phyloP scores from a whole-genome alignment of 2,329 filamentous ascomycete species.

The Ophiocordyceps polyrhachis-furcata region DNA sequence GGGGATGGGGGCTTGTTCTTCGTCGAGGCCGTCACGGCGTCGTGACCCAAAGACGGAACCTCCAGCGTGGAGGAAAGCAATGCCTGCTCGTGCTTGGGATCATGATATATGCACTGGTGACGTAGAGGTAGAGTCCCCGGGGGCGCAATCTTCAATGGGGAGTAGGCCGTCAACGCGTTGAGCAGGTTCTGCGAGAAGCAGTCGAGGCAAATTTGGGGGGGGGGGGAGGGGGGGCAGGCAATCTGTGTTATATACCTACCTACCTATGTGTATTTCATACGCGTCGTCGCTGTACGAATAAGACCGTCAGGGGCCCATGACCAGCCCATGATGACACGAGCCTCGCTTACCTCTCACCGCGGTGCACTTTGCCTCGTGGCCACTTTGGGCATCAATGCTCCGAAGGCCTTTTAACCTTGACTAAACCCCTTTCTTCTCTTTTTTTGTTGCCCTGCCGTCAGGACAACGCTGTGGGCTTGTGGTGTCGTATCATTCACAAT shows the following conservation, averaged over 20 bases:
- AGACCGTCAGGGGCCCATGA: neutral
- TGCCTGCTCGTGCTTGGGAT: slow-evolving; percentile 17
- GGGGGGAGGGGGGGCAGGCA: neutral
- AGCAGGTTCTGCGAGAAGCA: neutral
- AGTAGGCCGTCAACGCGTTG: neutral
- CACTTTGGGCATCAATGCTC: slow-evolving; percentile 2
- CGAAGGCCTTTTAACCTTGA: neutral
- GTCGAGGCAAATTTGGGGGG: neutral
- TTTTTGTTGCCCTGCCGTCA: neutral
- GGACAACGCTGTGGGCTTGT: neutral
- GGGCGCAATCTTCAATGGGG: neutral
- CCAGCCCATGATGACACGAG: neutral
- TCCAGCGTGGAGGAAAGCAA: slow-evolving; percentile 21
- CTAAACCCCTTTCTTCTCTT: neutral
- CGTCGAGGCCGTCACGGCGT: slow-evolving; percentile 15
- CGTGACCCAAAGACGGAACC: slow-evolving; percentile 19
- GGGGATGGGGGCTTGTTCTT: neutral
- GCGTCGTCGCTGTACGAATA: neutral
- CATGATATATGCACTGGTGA: slow-evolving; percentile 10
- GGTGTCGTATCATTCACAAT: neutral
- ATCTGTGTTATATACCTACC: neutral
- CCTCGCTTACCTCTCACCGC: neutral
- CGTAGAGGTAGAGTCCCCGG: neutral
- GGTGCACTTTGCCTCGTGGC: neutral
- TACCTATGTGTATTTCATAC: neutral